A percentile compares a stretch with the other conserved stretches of the same genome.
Conservation (phyloP, 2,329 filamentous ascomycete genomes). For the Meredithiella fracta region DNA sequence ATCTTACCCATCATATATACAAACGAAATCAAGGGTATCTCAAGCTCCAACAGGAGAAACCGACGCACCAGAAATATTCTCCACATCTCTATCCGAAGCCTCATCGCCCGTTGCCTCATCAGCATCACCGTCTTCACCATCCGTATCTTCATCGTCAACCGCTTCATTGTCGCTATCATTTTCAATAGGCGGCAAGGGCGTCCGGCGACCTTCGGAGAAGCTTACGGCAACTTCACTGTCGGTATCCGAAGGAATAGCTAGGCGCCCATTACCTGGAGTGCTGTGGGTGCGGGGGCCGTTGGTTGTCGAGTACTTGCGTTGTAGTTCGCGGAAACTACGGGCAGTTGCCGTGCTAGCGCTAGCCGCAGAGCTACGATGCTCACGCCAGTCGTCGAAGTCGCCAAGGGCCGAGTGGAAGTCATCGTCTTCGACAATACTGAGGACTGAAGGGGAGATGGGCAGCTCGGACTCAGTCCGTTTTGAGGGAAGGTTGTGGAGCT, state of each 20-base stretch:
- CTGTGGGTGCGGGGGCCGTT: conserved; percentile 29
- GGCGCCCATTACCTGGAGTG: conserved; percentile 22
- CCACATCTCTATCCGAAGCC: conserved; percentile 11
- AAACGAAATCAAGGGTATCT: conserved; percentile 2
- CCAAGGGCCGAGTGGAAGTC: conserved; percentile 39
- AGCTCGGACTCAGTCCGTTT: conserved; percentile 34
- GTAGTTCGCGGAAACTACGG: conserved; percentile 45
- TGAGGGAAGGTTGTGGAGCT: conserved; percentile 61
- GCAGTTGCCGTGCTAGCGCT: conserved; percentile 53
- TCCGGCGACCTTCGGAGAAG: conserved; percentile 41
- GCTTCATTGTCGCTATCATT: conserved; percentile 18
- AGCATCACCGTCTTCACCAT: conserved; percentile 14
- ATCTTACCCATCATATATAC: background rate
- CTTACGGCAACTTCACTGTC: conserved; percentile 45
- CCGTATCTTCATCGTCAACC: background rate
- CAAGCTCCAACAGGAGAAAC: conserved; percentile 22
- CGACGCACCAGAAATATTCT: conserved; percentile 20
- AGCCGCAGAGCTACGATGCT: conserved; percentile 44
- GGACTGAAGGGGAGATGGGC: conserved; percentile 21
- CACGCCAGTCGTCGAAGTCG: conserved; percentile 26
- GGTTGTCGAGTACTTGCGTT: conserved; percentile 41
- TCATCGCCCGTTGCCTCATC: conserved; percentile 18
- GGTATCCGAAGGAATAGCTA: conserved; percentile 36
- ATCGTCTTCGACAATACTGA: conserved; percentile 25
- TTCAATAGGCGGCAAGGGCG: conserved; percentile 37